Evolutionary conservation across 805 yeast genomes (phyloP), one percentile per base, ranked within the genome.

Genomic region (Kluyveromyces lactis): DNA sequence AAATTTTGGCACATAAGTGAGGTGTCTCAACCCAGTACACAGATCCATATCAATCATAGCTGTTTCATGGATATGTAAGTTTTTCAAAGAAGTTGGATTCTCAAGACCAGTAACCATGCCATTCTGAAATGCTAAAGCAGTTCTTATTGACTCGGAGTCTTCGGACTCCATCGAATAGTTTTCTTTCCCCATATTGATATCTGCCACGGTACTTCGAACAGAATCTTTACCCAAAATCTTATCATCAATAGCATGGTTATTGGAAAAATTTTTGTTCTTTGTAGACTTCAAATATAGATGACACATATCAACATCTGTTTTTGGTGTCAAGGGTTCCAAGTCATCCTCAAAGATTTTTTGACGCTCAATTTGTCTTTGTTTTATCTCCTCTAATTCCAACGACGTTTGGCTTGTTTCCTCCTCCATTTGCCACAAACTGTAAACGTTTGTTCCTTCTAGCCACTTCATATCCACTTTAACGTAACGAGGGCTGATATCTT

Each of bases 391-490:
- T 26, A 34, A 17, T 12, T 24, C 30, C n/a, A 34, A 17, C 9
- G 37, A 34, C 5, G 30, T 34, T 12, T 26, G 37, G 16, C 37
- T 34, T 3, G 5, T 17, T 12, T 34, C 37, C n/a, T 34, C 18
- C 10, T 34, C 37, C 6, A 3, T 15, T 2, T 26, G 6, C 37
- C 37, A 34, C 13, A 24, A 9, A 3, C 6, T 15, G 18, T 24
- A 34, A 16, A 10, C n/a, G 21, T 34, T 24, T 24, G 27, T 24
- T n/a, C 19, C 21, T 24, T 34, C 37, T 10, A 24, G 30, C 37
- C 37, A 34, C 4, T 34, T 34, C 29, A 34, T 24, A 24, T 34
- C 30, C 9, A 34, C 37, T n/a, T 24, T 34, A 4, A 34, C 30
- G 5, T 24, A n/a, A 9, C 27, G 17, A 6, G 37, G 29, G 9